Base-by-base conservation (phyloP, 345 rosid genomes). In the Corchorus olitorius region DNA sequence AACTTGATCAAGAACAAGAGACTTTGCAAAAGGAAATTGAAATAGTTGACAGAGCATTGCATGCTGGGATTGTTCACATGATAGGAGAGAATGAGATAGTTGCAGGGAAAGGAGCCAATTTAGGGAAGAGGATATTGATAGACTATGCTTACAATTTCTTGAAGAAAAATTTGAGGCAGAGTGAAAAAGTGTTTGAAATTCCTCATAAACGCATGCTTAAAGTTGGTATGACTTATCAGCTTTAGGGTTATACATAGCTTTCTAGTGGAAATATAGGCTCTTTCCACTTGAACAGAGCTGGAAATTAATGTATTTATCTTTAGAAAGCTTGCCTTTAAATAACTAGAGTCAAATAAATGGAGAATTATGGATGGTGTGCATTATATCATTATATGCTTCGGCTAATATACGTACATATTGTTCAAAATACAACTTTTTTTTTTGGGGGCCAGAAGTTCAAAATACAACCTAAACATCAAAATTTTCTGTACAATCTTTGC, bases 201-300 rank as follows among this genome's bases (percentile, higher is more conserved):
- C 89, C 93, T 64, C 91, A 78, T 12, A 75, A 72, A 75, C 76
- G 84, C 13, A 74, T 89, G 81, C 88, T 89, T 39, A 89, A 87
- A 78, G 88, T 89, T 6, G 89, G 88, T 14, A 89, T 89, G 89
- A 82, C 88, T 55, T 85, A 84, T 49, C 83, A 84, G 19, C 87
- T 89, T 3, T 87, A 85, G 77, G 27, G 1, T 27, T 52, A 6
- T 6, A 72, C n/a, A 15, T 9, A 17, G 45, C 27, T 27, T 27
- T 35, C 22, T 16, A 53, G 65, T 45, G 20, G 3, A 65, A 65
- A 39, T 39, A 39, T 39, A 6, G 0, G 55, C 17, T 50, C 55
- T 15, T 15, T 50, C 55, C 1, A 50, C 55, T 50, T 50, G 3
- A 2, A 10, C 10, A 15, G 55, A 50, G 55, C 55, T 50, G 55